Evolutionary conservation across 768 basidiomycete species (phyloP).

Genomic region (Leccinellum rugosiceps): DNA sequence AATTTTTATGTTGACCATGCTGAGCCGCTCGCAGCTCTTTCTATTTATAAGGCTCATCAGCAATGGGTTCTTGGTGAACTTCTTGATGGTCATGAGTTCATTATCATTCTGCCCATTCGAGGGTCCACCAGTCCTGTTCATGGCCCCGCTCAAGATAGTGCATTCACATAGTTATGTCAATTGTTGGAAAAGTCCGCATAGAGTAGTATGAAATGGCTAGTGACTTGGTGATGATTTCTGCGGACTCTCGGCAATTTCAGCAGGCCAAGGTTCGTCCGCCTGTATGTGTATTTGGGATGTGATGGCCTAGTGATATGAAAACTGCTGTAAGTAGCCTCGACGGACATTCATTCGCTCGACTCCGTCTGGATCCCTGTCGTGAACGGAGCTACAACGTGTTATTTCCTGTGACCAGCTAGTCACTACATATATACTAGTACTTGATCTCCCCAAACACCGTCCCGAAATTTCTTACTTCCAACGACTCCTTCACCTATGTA

Average conservation of each 20-base stretch:
- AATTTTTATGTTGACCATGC: constrained; percentile 1
- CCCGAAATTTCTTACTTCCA: background rate
- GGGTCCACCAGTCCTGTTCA: background rate
- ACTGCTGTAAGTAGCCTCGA: background rate
- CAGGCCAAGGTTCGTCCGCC: background rate
- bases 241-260: background rate
- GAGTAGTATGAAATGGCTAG: too few relatives aligned
- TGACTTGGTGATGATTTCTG: background rate
- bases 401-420: too few relatives aligned
- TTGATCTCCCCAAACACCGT: too few relatives aligned
- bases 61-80: constrained; percentile 2
- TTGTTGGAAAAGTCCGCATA: background rate
- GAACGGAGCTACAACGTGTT: too few relatives aligned
- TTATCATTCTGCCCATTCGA: background rate
- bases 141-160: background rate
- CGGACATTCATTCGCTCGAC: too few relatives aligned
- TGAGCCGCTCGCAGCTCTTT: background rate
- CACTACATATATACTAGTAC: too few relatives aligned
- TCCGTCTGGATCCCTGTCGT: too few relatives aligned
- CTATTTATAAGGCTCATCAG: background rate
- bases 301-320: background rate
- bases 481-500: background rate
- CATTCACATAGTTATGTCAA: background rate
- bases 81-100: constrained; percentile 1
- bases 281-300: background rate